Conservation (phyloP, 495 filamentous ascomycete genomes). For the Rostrohypoxylon terebratum region DNA sequence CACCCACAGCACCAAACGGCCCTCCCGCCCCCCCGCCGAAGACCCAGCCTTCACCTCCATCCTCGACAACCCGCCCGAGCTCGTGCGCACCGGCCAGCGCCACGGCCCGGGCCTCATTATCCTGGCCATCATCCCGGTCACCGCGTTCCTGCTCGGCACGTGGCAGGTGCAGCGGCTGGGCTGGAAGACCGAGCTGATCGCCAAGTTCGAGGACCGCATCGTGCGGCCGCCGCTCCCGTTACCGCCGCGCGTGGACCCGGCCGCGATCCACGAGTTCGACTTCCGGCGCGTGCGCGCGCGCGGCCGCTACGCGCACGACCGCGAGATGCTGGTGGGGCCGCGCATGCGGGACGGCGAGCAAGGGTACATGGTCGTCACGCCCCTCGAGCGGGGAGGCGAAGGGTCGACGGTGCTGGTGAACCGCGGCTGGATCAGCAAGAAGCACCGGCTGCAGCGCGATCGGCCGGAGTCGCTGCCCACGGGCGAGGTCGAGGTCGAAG, state of each 20-base stretch:
- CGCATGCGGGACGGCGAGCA: conserved; percentile 88
- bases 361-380: conserved; percentile 91
- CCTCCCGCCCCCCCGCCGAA: conserved; percentile 64
- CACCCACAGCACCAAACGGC: conserved; percentile 43
- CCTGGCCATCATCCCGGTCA: conserved; percentile 88
- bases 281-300: conserved; percentile 85
- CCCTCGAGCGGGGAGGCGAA: conserved; percentile 74
- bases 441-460: conserved; percentile 70
- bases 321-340: conserved; percentile 95
- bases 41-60: conserved; percentile 80
- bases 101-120: conserved; percentile 88
- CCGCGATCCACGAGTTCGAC: conserved; percentile 87
- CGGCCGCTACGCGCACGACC: conserved; percentile 82
- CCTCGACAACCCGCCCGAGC: conserved; percentile 82
- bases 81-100: conserved; percentile 75
- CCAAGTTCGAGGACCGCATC: conserved; percentile 89
- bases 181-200: conserved; percentile 93
- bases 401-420: conserved; percentile 80
- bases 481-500: conserved; percentile 80
- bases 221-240: conserved; percentile 87
- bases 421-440: conserved; percentile 88
- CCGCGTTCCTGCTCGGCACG: conserved; percentile 87
- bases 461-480: conserved; percentile 69
- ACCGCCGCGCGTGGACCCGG: conserved; percentile 82
- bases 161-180: conserved; percentile 96